Base-by-base conservation (phyloP, 140 eudicot genomes). In the Oenanthe javanica region DNA sequence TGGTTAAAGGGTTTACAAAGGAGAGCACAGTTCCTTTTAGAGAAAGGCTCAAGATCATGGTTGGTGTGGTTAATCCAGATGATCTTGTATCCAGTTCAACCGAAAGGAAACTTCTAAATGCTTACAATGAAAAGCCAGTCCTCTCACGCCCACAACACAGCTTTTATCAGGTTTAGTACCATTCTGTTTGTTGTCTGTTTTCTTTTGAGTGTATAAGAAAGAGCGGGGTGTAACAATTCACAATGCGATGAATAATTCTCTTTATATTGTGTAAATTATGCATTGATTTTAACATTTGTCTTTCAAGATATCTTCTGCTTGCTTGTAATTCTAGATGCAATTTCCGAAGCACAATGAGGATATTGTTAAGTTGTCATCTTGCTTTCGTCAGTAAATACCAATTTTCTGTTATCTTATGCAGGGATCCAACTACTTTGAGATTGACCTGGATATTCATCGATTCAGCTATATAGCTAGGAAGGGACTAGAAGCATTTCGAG, bases 131-230 rank as follows among this genome's bases (percentile, higher is more conserved):
- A 78, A 92, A 94, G 77, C 98, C 98, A 19, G 97, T 92, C 51
- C 97, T 94, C 81, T 89, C 98, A 21, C 97, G 98, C 57, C 98
- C 98, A 74, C 98, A 94, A 73, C 98, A 94, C 80, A 81, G 83
- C 36, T 92, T 94, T 81, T 90, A 92, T 86, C 92, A 90, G 98
- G 98, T 89, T 27, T 49, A 13, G 45, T 75, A 23, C 43, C 79
- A 1, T 75, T 4, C 74, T 67, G n/a, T n/a, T 31, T 31, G 43
- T 67, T 67, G 19, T 31, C 21, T 67, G n/a, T 36, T 67, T 14
- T 18, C 74, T 4, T 36, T 27, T 67, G 6, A 64, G 46, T 31
- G n/a, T 31, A 21, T 7, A 4, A 67, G 31, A 13, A 67, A 27
- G 46, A 31, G 46, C 13, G 74, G 46, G 46, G 10, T 31, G n/a